Base-by-base conservation (phyloP, 306 rosid species). In the Lathyrus sativus region DNA sequence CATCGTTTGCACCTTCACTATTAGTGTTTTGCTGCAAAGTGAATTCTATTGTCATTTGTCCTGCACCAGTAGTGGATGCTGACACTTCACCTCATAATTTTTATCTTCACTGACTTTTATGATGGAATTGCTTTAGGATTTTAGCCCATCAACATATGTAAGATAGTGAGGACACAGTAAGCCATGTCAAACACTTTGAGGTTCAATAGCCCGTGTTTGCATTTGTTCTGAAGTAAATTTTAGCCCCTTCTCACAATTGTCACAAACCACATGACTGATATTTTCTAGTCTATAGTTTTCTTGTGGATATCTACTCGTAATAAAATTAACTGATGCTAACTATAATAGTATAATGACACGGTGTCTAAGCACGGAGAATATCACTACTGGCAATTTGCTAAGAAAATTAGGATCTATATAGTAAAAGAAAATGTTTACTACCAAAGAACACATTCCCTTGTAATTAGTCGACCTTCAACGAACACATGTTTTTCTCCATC, bases 181-280 rank as follows among this genome's bases (percentile, higher is more conserved):
- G 37, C 26, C 13, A 58, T 51, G 66, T 58, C 70, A 39, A 65
- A 65, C 29, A 9, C 24, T 31, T 28, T 70, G 6, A 44, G 48
- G 39, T 65, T 71, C 31, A 49, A 11, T 8, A 2, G 57, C 6
- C n/a, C 13, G 10, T 18, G n/a, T 28, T 51, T 51, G 28, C 31
- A 18, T 51, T 18, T 19, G 58, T 51, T 51, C 29, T 19, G 58
- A 51, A 51, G 58, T 51, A 10, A 19, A 12, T 28, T 18, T 12
- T 13, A 7, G 42, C 31, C 58, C 31, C 31, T 59, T 44, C 44
- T 51, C 13, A 5, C 41, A 6, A 65, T 11, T 28, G 42, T 26
- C 45, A 58, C 44, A 71, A 49, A 48, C 50, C 45, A 17, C 11
- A 48, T 78, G 70, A 41, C 22, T 45, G 55, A 26, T 64, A 24